A percentile compares a stretch with the other conserved stretches of the same genome.
These are phyloP conservation scores for Ilex aquifolium DNA, from an alignment of 257 asterid species.

Conservation along the genomic window DNA sequence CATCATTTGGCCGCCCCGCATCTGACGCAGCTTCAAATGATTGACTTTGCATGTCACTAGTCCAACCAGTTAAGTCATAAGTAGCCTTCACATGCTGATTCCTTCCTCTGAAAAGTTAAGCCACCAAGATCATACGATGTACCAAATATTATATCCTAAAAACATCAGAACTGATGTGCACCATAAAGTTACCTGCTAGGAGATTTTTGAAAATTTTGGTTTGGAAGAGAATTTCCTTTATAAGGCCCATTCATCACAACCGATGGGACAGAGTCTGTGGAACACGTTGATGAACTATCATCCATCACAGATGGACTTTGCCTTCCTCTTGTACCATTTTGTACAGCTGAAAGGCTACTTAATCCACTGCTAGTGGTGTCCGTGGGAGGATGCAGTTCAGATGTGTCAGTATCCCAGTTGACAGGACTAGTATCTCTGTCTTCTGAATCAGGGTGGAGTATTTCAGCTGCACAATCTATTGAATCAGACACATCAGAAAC, in stretches of 20 bases:
- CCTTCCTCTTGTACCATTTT: constrained; percentile 45
- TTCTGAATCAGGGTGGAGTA: constrained; percentile 48
- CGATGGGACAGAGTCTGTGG: constrained; percentile 80
- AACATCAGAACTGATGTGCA: not conserved
- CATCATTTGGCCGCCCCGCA: constrained; percentile 24
- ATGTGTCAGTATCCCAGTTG: constrained; percentile 51
- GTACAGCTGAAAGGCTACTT: constrained; percentile 43
- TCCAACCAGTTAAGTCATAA: constrained; percentile 38
- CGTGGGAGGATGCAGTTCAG: constrained; percentile 52
- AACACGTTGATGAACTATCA: constrained; percentile 91
- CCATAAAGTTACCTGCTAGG: constrained; percentile 41
- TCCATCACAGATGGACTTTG: constrained; percentile 53
- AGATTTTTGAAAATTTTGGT: constrained; percentile 47
- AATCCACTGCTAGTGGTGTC: constrained; percentile 42
- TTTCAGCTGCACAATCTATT: constrained; percentile 49
- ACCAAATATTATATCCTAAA: not conserved
- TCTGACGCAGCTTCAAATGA: constrained; percentile 36
- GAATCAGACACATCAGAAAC: constrained; percentile 82
- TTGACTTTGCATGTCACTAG: constrained; percentile 35
- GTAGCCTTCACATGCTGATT: constrained; percentile 40
- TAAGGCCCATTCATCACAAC: constrained; percentile 36
- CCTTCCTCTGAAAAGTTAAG: constrained; percentile 35
- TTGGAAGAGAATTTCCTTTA: constrained; percentile 24
- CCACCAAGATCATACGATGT: not conserved
- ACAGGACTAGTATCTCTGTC: constrained; percentile 50